phyloP scores from a whole-genome alignment of 2,329 filamentous ascomycete species.

The Lecanicillium sp. region DNA sequence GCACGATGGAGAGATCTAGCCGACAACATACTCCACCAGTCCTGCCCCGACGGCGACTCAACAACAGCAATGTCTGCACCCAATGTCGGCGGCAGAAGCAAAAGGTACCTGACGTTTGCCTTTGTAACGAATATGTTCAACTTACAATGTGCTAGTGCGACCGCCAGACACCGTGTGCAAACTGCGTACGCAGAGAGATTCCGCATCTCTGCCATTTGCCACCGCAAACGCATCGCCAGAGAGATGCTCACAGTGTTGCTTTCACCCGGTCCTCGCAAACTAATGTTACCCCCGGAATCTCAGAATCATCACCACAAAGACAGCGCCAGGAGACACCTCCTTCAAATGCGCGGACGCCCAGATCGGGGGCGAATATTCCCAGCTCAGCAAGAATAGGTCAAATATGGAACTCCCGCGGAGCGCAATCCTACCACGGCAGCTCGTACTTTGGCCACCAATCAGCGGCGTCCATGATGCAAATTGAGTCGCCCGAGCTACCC shows the following conservation, averaged over 20 bases:
- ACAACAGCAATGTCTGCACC: conserved; percentile 8
- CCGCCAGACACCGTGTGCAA: conserved; percentile 9
- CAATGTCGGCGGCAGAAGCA: conserved; percentile 8
- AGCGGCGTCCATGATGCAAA: conserved; percentile 22
- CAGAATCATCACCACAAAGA: no score
- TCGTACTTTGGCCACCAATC: conserved; percentile 25
- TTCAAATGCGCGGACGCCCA: neutral
- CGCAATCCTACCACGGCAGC: conserved; percentile 21
- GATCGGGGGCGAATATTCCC: no score
- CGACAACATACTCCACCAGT: conserved; percentile 8
- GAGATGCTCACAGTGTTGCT: no score
- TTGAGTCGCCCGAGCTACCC: conserved; percentile 16
- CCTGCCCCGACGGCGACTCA: conserved; percentile 1
- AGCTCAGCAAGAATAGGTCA: conserved; percentile 14
- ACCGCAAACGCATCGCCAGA: no score
- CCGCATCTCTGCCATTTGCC: conserved; percentile 7
- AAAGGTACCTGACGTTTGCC: conserved; percentile 1
- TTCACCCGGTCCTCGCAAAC: no score
- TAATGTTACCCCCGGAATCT: no score
- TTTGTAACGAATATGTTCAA: neutral
- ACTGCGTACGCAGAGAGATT: conserved; percentile 7
- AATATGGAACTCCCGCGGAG: conserved; percentile 21
- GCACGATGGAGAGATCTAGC: neutral
- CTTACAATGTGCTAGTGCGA: no score
- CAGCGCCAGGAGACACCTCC: neutral